Percentiles rank a stretch among this genome's conserved stretches.
These are phyloP conservation scores for Xanthoparmelia taractica DNA, from an alignment of 495 filamentous ascomycete species.

Conservation along the genomic window DNA sequence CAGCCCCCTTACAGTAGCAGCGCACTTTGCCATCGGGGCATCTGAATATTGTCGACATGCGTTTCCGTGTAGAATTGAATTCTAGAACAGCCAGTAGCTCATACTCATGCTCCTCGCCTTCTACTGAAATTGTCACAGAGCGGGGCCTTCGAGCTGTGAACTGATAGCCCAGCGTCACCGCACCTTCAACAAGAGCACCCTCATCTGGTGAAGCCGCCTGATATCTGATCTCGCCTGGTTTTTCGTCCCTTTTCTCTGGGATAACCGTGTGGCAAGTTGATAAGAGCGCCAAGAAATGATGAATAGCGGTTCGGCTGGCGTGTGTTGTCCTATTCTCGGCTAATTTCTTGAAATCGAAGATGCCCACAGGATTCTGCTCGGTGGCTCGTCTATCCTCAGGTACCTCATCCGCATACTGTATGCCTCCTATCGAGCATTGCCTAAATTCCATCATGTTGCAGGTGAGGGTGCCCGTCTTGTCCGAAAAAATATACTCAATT, in stretches of 20 bases:
- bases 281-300: slow-evolving; percentile 83
- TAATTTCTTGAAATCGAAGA: slow-evolving; percentile 80
- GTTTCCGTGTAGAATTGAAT: slow-evolving; percentile 96
- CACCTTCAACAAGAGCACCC: slow-evolving; percentile 91
- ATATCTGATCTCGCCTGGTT: slow-evolving; percentile 79
- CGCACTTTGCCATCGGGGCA: slow-evolving; percentile 94
- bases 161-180: slow-evolving; percentile 72
- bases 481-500: slow-evolving; percentile 97
- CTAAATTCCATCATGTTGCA: slow-evolving; percentile 99
- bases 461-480: slow-evolving; percentile 98
- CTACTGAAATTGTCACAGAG: slow-evolving; percentile 69
- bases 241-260: slow-evolving; percentile 72
- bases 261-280: slow-evolving; percentile 97
- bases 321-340: slow-evolving; percentile 67
- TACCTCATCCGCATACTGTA: slow-evolving; percentile 89
- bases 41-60: slow-evolving; percentile 95
- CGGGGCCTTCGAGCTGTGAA: slow-evolving; percentile 87
- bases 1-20: slow-evolving; percentile 92
- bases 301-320: slow-evolving; percentile 58
- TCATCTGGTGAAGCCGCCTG: slow-evolving; percentile 98
- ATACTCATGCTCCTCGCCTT: slow-evolving; percentile 67
- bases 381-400: slow-evolving; percentile 84
- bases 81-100: slow-evolving; percentile 94
- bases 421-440: slow-evolving; percentile 83
- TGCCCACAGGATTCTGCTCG: slow-evolving; percentile 63